phyloP scores from a whole-genome alignment of 164 flowering plant genomes.

The Kalanchoe fedtschenkoi region DNA sequence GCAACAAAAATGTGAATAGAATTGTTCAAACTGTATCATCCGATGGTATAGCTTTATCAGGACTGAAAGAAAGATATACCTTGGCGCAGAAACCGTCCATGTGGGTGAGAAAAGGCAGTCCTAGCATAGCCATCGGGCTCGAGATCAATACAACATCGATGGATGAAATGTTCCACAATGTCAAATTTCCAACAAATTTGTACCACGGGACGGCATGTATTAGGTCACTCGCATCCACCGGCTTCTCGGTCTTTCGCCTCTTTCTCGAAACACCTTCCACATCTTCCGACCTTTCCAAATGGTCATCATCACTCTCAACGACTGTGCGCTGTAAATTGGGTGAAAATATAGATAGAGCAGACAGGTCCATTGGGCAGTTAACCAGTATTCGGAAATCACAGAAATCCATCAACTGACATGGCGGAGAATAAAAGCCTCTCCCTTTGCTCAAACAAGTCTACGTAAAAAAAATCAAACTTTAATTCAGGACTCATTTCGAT shows the following conservation, averaged over 20 bases:
- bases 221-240: slow-evolving; percentile 30
- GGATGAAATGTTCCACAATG: slow-evolving; percentile 54
- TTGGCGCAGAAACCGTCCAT: slow-evolving; percentile 49
- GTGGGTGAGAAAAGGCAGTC: slow-evolving; percentile 78
- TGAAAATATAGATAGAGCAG: slow-evolving; percentile 55
- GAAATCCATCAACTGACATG: slow-evolving; percentile 37
- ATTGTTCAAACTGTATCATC: neutral
- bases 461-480: slow-evolving; percentile 4
- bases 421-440: slow-evolving; percentile 37
- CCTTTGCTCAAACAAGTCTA: slow-evolving; percentile 63
- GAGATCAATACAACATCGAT: slow-evolving; percentile 79
- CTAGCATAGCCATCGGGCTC: slow-evolving; percentile 79
- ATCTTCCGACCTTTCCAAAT: slow-evolving; percentile 10
- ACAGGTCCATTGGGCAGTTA: slow-evolving; percentile 83
- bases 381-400: slow-evolving; percentile 51
- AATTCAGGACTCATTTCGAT: neutral
- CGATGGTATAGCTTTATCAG: neutral
- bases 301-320: no score
- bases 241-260: slow-evolving; percentile 26
- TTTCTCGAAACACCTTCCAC: slow-evolving; percentile 16
- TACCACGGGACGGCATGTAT: slow-evolving; percentile 64
- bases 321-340: no score
- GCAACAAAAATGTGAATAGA: neutral
- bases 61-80: slow-evolving; percentile 23
- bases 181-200: slow-evolving; percentile 44